Evolutionary conservation across 345 rosid species (phyloP).

Genomic region (Fremontodendron californicum): DNA sequence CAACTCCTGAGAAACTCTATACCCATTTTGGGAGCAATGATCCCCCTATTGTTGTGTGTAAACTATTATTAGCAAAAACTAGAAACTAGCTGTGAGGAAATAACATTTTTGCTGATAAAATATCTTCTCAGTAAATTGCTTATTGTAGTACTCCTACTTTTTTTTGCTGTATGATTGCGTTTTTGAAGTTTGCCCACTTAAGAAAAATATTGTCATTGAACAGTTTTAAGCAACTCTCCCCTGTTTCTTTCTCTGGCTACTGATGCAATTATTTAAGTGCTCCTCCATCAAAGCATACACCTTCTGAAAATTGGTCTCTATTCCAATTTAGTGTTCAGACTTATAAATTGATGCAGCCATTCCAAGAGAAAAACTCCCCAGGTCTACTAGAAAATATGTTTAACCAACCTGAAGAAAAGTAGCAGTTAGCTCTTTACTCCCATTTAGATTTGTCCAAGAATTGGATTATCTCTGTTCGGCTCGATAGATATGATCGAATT

Average conservation of each 20-base stretch:
- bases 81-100: neutral
- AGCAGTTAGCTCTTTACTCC: too few species aligned
- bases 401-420: neutral
- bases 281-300: neutral
- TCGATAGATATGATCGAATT: too few species aligned
- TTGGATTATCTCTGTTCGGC: too few species aligned
- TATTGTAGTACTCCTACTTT: neutral
- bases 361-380: neutral
- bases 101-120: neutral
- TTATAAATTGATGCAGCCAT: neutral
- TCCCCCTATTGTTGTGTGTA: slow-evolving; percentile 32
- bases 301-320: neutral
- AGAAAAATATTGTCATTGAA: neutral
- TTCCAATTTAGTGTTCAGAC: neutral
- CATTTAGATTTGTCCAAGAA: too few species aligned
- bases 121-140: neutral
- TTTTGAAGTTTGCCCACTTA: neutral
- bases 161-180: neutral
- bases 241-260: neutral
- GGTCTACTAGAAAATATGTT: neutral
- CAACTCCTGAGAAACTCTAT: slow-evolving; percentile 24
- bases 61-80: slow-evolving; percentile 10
- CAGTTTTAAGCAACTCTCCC: neutral
- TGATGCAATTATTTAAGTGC: neutral
- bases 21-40: slow-evolving; percentile 14